Conservation (phyloP, 2,329 filamentous ascomycete genomes). For the Zasmidium citrigriseum region DNA sequence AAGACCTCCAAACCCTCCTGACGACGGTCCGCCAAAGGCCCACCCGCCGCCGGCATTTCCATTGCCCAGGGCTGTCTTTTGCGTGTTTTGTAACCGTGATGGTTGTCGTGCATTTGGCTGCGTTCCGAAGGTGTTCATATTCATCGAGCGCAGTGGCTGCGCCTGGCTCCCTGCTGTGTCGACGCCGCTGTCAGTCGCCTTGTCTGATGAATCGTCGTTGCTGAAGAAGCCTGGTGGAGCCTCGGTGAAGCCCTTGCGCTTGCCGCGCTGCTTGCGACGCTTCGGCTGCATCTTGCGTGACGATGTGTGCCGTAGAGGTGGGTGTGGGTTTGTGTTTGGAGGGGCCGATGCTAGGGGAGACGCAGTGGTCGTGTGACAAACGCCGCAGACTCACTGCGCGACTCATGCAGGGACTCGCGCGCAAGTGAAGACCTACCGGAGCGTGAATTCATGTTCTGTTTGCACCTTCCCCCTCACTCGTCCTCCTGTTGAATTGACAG, state of each 20-base stretch:
- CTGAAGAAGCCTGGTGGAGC: conserved; percentile 4
- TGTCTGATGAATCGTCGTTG: neutral
- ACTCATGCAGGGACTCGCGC: neutral
- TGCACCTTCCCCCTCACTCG: neutral
- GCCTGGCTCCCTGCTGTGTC: conserved; percentile 23
- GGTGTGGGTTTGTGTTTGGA: neutral
- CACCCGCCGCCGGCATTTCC: conserved; percentile 51
- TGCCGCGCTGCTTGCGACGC: conserved; percentile 2
- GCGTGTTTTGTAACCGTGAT: conserved; percentile 33
- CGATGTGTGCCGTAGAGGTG: neutral
- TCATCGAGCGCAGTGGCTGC: conserved; percentile 54
- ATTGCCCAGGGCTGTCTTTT: conserved; percentile 45
- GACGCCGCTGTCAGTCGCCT: conserved; percentile 20
- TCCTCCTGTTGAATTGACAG: neutral
- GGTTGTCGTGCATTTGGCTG: conserved; percentile 29
- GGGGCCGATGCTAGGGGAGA: neutral
- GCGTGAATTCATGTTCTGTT: conserved; percentile 8
- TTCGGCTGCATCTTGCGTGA: conserved; percentile 3
- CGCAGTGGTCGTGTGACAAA: neutral
- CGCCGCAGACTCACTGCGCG: neutral
- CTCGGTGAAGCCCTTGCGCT: conserved; percentile 5
- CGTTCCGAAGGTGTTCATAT: conserved; percentile 52
- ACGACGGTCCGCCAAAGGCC: conserved; percentile 58
- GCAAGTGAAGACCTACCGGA: conserved; percentile 2
- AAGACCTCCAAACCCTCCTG: conserved; percentile 36